Evolutionary conservation across 2,329 filamentous ascomycete genomes (phyloP).

Genomic region (Cercospora sp.): DNA sequence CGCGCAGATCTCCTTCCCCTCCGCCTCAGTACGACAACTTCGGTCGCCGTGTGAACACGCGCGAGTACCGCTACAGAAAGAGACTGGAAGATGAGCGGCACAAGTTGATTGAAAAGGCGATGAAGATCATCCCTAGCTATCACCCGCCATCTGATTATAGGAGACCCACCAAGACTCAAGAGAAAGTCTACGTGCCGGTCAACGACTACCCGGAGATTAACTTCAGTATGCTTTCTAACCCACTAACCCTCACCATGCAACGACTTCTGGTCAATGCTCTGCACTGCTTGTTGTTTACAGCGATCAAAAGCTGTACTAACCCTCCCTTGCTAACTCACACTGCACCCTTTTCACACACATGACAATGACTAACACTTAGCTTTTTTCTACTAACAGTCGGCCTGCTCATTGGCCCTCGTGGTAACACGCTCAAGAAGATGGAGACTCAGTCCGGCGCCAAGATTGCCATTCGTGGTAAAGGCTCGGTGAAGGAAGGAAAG

Average conservation of each 20-base stretch:
- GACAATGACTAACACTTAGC: slow-evolving; percentile 71
- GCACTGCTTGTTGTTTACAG: slow-evolving; percentile 34
- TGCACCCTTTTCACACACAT: slow-evolving; percentile 23
- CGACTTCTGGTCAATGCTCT: slow-evolving; percentile 20
- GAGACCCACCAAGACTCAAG: slow-evolving; percentile 98
- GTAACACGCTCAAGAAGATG: slow-evolving; percentile 99
- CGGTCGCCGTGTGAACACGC: slow-evolving; percentile 97
- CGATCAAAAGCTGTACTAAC: slow-evolving; percentile 40
- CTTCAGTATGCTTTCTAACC: slow-evolving; percentile 99
- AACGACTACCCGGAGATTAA: slow-evolving; percentile 99
- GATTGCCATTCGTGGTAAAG: slow-evolving; percentile 99
- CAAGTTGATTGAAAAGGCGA: slow-evolving; percentile 97
- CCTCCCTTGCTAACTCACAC: slow-evolving; percentile 35
- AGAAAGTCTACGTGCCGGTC: slow-evolving; percentile 99
- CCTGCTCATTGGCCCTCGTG: slow-evolving; percentile 99
- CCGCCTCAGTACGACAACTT: slow-evolving; percentile 99
- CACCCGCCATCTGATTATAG: slow-evolving; percentile 98
- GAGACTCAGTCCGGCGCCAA: slow-evolving; percentile 95
- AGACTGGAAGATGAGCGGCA: slow-evolving; percentile 97
- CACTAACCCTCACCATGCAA: slow-evolving; percentile 56
- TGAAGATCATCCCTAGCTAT: slow-evolving; percentile 99
- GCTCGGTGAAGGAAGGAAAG: slow-evolving; percentile 99
- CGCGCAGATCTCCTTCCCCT: slow-evolving; percentile 82
- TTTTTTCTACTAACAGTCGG: slow-evolving; percentile 88
- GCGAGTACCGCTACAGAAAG: slow-evolving; percentile 98